A percentile compares a stretch with the other conserved stretches of the same genome.
These are phyloP conservation scores for Solanum dulcamara DNA, from an alignment of 257 asterid species.

Conservation along the genomic window DNA sequence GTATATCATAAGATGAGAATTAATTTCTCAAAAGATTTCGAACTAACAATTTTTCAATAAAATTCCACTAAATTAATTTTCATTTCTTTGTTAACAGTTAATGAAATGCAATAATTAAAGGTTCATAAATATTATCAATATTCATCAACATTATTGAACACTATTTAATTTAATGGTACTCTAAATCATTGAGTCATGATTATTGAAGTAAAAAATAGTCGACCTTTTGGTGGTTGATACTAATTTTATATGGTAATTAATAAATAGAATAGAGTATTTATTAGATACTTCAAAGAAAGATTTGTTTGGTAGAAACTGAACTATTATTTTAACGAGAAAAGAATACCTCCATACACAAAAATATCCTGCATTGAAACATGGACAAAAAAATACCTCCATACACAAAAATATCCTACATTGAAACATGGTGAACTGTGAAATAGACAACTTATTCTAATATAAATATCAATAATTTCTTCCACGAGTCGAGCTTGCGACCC, in stretches of 20 bases:
- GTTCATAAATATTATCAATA: background rate
- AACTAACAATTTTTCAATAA: background rate
- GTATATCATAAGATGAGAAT: background rate
- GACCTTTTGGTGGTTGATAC: background rate
- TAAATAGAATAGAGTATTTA: background rate
- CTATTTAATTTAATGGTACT: background rate
- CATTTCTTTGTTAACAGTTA: background rate
- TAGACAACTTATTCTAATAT: too few species aligned
- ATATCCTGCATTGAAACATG: too few species aligned
- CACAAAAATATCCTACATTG: too few species aligned
- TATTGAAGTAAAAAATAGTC: background rate
- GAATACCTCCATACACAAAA: too few species aligned
- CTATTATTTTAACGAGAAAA: background rate
- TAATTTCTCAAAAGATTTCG: background rate
- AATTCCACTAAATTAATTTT: background rate
- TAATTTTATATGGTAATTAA: background rate
- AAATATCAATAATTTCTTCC: background rate
- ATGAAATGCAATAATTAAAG: background rate
- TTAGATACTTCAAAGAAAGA: background rate
- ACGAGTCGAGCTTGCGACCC: accelerated
- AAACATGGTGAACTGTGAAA: too few species aligned
- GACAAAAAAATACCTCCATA: too few species aligned
- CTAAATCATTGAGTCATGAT: background rate
- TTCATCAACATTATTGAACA: background rate
- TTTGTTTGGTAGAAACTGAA: background rate